These are phyloP conservation scores for Cicer bijugum DNA, from an alignment of 306 rosid genomes.

Conservation along the genomic window DNA sequence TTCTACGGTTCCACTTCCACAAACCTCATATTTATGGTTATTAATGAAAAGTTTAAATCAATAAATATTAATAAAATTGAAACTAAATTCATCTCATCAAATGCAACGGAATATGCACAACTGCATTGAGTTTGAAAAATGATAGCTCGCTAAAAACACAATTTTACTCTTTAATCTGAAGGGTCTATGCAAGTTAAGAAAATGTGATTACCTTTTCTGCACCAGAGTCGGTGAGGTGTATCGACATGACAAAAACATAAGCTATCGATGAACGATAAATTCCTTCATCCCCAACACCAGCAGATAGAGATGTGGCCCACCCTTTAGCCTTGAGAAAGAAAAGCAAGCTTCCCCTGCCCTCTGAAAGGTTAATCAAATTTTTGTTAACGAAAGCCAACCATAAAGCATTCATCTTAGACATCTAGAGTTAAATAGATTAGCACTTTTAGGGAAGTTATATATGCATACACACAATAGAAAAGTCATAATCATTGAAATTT, in stretches of 20 bases:
- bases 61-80: slow-evolving; percentile 40
- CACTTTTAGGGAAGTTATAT: slow-evolving; percentile 9
- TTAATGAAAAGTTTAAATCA: slow-evolving; percentile 12
- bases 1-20: slow-evolving; percentile 13
- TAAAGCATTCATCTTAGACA: slow-evolving; percentile 26
- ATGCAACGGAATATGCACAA: slow-evolving; percentile 34
- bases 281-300: slow-evolving; percentile 94
- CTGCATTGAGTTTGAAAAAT: slow-evolving; percentile 12
- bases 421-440: slow-evolving; percentile 33
- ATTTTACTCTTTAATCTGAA: slow-evolving; percentile 38
- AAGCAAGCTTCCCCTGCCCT: slow-evolving; percentile 96
- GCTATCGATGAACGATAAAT: slow-evolving; percentile 72
- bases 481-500: slow-evolving; percentile 1
- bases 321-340: slow-evolving; percentile 80
- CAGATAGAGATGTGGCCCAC: slow-evolving; percentile 87
- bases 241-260: slow-evolving; percentile 79
- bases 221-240: slow-evolving; percentile 92
- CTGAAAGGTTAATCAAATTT: slow-evolving; percentile 55
- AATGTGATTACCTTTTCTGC: slow-evolving; percentile 69
- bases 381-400: slow-evolving; percentile 41
- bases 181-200: slow-evolving; percentile 14
- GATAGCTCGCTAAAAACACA: slow-evolving; percentile 27
- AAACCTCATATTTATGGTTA: slow-evolving; percentile 24
- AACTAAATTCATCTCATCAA: slow-evolving; percentile 39
- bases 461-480: background rate